Percentiles rank a stretch among this genome's conserved stretches.
Conservation (phyloP, 2,329 filamentous ascomycete species). For the Aspergillus latus region DNA sequence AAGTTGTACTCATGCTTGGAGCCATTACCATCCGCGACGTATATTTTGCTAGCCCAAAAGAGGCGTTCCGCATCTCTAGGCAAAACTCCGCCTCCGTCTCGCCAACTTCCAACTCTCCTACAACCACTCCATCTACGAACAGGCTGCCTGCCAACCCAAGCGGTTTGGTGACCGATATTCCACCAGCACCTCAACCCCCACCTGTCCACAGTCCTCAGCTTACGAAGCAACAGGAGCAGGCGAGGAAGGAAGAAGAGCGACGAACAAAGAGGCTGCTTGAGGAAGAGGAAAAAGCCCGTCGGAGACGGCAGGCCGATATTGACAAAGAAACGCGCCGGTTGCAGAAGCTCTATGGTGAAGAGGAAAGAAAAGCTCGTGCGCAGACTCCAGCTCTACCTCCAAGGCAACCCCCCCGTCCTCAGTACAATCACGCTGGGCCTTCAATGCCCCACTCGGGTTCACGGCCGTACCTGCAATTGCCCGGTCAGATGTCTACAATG, state of each 20-base stretch:
- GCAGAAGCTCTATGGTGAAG: constrained; percentile 54
- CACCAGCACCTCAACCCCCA: constrained; percentile 4
- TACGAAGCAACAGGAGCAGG: constrained; percentile 38
- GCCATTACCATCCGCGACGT: constrained; percentile 63
- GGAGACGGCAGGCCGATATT: constrained; percentile 53
- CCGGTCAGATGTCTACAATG: constrained; percentile 15
- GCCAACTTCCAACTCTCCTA: constrained; percentile 8
- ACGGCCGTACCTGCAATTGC: constrained; percentile 17
- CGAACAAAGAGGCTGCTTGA: constrained; percentile 54
- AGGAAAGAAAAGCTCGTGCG: constrained; percentile 38
- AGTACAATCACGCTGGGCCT: constrained; percentile 17
- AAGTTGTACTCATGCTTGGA: constrained; percentile 70
- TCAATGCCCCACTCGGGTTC: constrained; percentile 14
- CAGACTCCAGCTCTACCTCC: constrained; percentile 26
- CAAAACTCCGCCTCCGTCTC: constrained; percentile 8
- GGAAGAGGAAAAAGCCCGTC: constrained; percentile 54
- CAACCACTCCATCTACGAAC: constrained; percentile 24
- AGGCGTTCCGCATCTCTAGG: constrained; percentile 70
- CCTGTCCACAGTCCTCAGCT: constrained; percentile 15
- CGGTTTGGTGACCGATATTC: constrained; percentile 6
- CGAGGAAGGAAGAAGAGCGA: constrained; percentile 52
- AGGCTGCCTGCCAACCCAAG: constrained; percentile 10
- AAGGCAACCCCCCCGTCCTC: constrained; percentile 20
- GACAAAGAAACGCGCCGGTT: constrained; percentile 78
- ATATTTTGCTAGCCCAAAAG: constrained; percentile 63